Evolutionary conservation across 73 alveolate genomes (phyloP), one percentile per base, ranked within the genome.

Genomic region (Tetrahymena elliotti): DNA sequence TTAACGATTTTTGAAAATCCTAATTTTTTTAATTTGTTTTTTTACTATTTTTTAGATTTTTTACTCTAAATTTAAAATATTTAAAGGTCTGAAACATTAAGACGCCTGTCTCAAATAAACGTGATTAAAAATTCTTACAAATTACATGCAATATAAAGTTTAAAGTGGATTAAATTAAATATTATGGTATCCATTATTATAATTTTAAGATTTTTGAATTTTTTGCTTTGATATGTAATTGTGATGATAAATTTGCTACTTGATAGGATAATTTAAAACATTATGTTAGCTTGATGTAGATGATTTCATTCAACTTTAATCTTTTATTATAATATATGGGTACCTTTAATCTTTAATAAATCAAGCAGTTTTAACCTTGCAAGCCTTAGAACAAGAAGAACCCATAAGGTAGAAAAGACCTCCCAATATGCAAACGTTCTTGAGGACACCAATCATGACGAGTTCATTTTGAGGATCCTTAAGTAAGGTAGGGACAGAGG

Each of bases 371-470:
- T 68, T 68, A 24, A 31, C 36, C 36, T 68, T 68, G 38, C 88
- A 27, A 31, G 88, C n/a, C 88, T 68, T 68, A 68, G 88, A 0
- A 36, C 88, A 68, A 68, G 88, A 68, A 68, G 88, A 68, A 68
- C 88, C 88, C 88, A 68, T 68, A 68, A 68, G 88, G 88, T 68
- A 68, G 88, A 68, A 68, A 68, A 68, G 88, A 68, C 88, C 88
- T 27, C 88, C 88, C 5, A 68, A 31, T 4, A 68, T 68, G 33
- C 88, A 68, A 24, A 68, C 88, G 38, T 68, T 68, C 88, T 68
- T 68, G 36, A 68, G 88, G 88, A 68, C 88, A 68, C 36, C 88
- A 24, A n/a, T 24, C 24, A 18, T 11, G 20, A 36, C 88, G 3
- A 6, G 7, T 68, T 68, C 38, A 68, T 68, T 68, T 68, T 68